Evolutionary conservation across 1,284 basidiomycete species (phyloP), one percentile per base, ranked within the genome.

Genomic region (Mycena citricolor): DNA sequence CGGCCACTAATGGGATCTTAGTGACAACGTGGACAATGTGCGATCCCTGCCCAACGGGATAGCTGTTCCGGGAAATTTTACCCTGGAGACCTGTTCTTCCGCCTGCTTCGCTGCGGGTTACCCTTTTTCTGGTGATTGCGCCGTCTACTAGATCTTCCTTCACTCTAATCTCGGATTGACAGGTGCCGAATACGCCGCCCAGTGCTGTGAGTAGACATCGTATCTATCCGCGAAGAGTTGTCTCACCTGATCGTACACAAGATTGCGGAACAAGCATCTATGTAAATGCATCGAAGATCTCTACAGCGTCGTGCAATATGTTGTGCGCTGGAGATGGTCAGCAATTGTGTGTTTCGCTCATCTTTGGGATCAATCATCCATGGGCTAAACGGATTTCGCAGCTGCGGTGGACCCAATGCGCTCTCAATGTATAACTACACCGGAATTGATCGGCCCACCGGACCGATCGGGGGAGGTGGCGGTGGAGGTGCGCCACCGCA

Each of bases 351-450:
- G 37, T 42, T 66, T 69, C 2, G n/a, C n/a, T n/a, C n/a, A n/a
- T n/a, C 28, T 33, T 29, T 0, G 6, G 2, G n/a, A n/a, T n/a
- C n/a, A n/a, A n/a, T n/a, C n/a, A n/a, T n/a, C n/a, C n/a, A n/a
- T n/a, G n/a, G n/a, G n/a, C n/a, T n/a, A n/a, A n/a, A n/a, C n/a
- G n/a, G n/a, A n/a, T n/a, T n/a, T n/a, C 74, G 84, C 55, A 77
- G 77, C 43, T 88, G 86, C 54, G 84, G 86, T 31, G 86, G 84
- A 23, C 75, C 84, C 0, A 67, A 79, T 52, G 60, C 70, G 32
- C 59, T 80, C 28, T 74, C 73, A 50, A 59, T 82, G 6, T 86
- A 83, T 60, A 81, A 84, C 60, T 84, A 76, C 52, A 84, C 81
- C 29, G 80, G 80, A 1, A 74, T 71, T 3, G 62, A 67, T 36